These are phyloP conservation scores for Ascochyta lentis DNA, from an alignment of 2,329 filamentous ascomycete genomes.

Conservation along the genomic window DNA sequence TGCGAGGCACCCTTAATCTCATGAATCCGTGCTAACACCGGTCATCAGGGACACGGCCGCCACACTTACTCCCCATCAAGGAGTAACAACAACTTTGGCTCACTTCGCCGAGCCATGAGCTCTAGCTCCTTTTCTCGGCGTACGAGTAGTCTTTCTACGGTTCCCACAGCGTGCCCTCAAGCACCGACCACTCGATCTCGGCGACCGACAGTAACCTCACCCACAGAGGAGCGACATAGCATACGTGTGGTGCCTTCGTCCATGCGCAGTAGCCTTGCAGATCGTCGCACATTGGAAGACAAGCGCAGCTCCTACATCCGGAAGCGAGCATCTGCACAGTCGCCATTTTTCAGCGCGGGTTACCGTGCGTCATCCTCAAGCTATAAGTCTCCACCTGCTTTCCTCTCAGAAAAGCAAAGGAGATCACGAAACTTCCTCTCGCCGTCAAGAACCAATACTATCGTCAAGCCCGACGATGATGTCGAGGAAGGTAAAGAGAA, in stretches of 20 bases:
- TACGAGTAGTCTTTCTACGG: constrained; percentile 50
- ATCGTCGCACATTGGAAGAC: constrained; percentile 48
- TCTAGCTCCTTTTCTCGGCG: constrained; percentile 46
- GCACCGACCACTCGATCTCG: constrained; percentile 32
- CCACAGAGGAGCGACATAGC: constrained; percentile 47
- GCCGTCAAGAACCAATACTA: constrained; percentile 21
- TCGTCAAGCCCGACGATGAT: constrained; percentile 27
- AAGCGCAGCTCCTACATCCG: constrained; percentile 53
- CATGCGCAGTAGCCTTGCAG: constrained; percentile 43
- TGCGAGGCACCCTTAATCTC: neutral
- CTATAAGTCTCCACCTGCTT: constrained; percentile 33
- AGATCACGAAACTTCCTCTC: constrained; percentile 13
- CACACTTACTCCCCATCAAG: constrained; percentile 38
- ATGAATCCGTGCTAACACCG: neutral
- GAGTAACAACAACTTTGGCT: constrained; percentile 35
- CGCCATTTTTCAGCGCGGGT: constrained; percentile 50
- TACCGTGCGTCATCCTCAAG: constrained; percentile 42
- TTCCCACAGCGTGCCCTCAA: constrained; percentile 49
- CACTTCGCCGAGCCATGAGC: constrained; percentile 40
- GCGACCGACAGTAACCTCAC: constrained; percentile 35
- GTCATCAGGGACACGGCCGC: constrained; percentile 30
- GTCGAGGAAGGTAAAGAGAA: constrained; percentile 23
- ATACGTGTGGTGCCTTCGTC: constrained; percentile 49
- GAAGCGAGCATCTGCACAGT: constrained; percentile 48
- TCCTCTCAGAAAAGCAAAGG: constrained; percentile 21